These are phyloP conservation scores for Syzygium aqueum DNA, from an alignment of 345 rosid species.

Conservation along the genomic window DNA sequence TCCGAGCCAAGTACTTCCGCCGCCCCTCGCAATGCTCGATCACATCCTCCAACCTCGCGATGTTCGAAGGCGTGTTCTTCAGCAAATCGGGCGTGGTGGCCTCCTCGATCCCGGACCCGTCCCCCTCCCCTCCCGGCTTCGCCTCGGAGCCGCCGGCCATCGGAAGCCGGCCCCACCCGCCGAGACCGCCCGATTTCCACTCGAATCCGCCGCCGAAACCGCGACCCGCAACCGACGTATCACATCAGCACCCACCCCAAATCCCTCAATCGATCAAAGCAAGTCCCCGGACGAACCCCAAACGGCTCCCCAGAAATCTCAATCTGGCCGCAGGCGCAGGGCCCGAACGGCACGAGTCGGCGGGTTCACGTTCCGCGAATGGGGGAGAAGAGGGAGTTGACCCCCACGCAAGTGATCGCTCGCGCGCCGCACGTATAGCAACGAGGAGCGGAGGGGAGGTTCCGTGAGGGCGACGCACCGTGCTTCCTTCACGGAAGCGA, in stretches of 20 bases:
- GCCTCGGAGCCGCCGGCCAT: background rate
- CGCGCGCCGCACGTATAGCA: too few species aligned
- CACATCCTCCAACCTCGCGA: conserved; percentile 84
- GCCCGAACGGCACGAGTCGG: background rate
- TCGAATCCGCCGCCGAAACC: background rate
- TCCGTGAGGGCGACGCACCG: background rate
- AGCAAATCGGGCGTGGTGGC: conserved; percentile 51
- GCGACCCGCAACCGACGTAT: background rate
- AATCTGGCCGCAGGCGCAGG: background rate
- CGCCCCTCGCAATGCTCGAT: conserved; percentile 75
- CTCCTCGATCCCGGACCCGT: conserved; percentile 24
- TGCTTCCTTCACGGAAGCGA: background rate
- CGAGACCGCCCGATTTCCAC: background rate
- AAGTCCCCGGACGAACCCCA: background rate
- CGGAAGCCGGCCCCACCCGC: background rate
- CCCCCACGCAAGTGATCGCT: background rate
- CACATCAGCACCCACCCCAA: background rate
- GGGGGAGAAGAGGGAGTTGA: background rate
- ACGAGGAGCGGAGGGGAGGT: background rate
- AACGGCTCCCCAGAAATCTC: background rate
- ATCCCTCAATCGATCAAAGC: background rate
- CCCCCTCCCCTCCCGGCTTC: background rate
- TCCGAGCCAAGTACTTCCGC: conserved; percentile 78
- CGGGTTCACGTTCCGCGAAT: background rate
- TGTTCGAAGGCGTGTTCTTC: conserved; percentile 88